Base-by-base conservation (phyloP, 2,329 filamentous ascomycete genomes). In the Alternaria infectoria region DNA sequence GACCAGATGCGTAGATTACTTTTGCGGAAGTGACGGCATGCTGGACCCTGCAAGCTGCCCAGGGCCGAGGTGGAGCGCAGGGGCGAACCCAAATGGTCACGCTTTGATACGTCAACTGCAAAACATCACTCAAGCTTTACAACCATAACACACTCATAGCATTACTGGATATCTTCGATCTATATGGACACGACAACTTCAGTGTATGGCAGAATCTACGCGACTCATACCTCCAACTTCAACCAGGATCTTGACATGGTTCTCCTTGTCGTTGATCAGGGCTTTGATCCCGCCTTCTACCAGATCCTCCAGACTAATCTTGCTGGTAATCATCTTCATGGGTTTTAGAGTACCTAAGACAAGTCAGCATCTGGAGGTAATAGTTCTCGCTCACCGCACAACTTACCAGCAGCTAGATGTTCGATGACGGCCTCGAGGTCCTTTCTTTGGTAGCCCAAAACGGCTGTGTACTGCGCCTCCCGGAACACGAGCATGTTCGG, bases 171-270 rank as follows among this genome's bases (percentile, higher is more conserved):
- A 17, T 32, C 43, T 32, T 36, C 10, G 17, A 15, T 13, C 12
- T 17, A 19, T n/a, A 46, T 12, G 3, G 15, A 43, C 8, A 44
- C n/a, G 19, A 28, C 6, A 2, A 9, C 19, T 26, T 62, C 25
- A 62, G 23, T 67, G 65, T 19, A 65, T 32, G 10, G 60, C 68
- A 7, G 62, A 69, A 26, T 69, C 69, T 6, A 66, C 54, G 19
- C 63, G 62, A 19, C 57, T 49, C 68, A 69, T 58, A 0, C 68
- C 66, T 8, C 69, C 71, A 9, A 81, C 66, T 23, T 88, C 83
- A 2, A 90, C 85, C 49, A 90, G 67, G 28, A 90, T 86, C 78
- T 90, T 90, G 26, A 89, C 87, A 69, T 90, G 86, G 57, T 83
- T 86, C 49, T 89, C 86, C 70, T 87, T 88, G 65, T 90, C 84